phyloP scores from a whole-genome alignment of 1,139 yeast genomes.

The Saccharomycopsis phalli region DNA sequence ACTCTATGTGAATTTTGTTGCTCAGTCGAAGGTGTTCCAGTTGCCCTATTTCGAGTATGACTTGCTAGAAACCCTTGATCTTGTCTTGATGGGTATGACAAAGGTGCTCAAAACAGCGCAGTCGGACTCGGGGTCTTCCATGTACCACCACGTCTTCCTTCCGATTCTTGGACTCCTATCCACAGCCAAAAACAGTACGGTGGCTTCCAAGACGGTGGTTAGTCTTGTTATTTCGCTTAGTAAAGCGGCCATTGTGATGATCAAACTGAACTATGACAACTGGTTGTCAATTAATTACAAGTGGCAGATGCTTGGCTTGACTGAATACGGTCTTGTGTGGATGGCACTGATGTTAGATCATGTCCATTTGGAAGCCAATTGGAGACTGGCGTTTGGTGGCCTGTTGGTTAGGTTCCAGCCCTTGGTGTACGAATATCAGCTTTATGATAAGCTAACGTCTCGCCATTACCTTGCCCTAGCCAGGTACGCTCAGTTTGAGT shows the following conservation, averaged over 20 bases:
- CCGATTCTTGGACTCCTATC: conserved; percentile 8
- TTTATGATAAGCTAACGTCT: conserved; percentile 3
- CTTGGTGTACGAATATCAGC: conserved; percentile 2
- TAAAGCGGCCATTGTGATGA: conserved; percentile 12
- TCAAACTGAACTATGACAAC: conserved; percentile 10
- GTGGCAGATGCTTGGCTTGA: conserved; percentile 11
- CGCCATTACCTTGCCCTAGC: not conserved
- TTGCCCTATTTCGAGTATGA: conserved; percentile 8
- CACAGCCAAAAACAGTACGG: conserved; percentile 1
- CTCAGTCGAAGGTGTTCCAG: conserved; percentile 14
- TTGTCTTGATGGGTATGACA: no score
- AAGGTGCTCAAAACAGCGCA: not conserved
- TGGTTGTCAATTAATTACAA: conserved; percentile 17
- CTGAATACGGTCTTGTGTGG: conserved; percentile 14
- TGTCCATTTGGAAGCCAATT: conserved; percentile 4
- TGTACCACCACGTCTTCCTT: conserved; percentile 4
- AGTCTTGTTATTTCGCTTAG: conserved; percentile 9
- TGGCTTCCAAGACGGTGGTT: not conserved
- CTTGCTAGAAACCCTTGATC: not conserved
- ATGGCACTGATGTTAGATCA: conserved; percentile 8
- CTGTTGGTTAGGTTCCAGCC: conserved; percentile 4
- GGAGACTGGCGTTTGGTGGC: conserved; percentile 8
- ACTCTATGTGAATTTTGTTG: no score
- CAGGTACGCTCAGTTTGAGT: conserved; percentile 3
- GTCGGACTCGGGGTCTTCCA: not conserved